Conservation (phyloP, 768 basidiomycete species). For the Suillus tomentosus region DNA sequence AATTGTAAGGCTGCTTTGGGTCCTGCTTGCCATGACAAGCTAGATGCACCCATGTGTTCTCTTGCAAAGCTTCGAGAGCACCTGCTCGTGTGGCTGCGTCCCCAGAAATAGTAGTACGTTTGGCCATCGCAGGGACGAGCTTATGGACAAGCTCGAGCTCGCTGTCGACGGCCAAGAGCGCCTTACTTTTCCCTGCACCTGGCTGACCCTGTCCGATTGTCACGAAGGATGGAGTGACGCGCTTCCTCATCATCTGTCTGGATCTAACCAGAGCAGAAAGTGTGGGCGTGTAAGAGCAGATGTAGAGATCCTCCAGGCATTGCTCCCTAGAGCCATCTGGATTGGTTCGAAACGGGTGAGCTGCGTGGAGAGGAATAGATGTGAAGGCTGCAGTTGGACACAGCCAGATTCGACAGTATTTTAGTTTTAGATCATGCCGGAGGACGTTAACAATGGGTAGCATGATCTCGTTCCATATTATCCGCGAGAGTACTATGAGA, state of each 20-base stretch:
- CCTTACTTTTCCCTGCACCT: neutral
- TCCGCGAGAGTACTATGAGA: neutral
- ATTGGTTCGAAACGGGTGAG: neutral
- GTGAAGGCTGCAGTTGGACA: neutral
- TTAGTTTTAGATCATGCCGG: neutral
- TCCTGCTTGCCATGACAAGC: constrained; percentile 44
- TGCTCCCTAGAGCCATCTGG: neutral
- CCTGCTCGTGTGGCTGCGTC: neutral
- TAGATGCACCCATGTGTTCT: constrained; percentile 27
- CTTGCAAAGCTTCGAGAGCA: constrained; percentile 1
- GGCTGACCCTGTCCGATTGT: neutral
- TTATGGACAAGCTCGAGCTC: neutral
- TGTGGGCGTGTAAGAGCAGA: neutral
- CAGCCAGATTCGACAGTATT: neutral
- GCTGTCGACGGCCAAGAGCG: neutral
- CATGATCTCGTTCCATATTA: neutral
- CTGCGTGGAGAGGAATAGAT: too few relatives aligned
- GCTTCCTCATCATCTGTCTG: neutral
- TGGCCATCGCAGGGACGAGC: neutral
- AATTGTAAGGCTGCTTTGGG: constrained; percentile 14
- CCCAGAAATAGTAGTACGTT: neutral
- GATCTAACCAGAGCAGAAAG: neutral
- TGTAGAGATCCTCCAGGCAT: neutral
- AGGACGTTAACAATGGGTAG: neutral
- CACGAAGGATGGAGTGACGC: neutral